These are phyloP conservation scores for Pseudonectria buxi DNA, from an alignment of 2,329 filamentous ascomycete species.

Conservation along the genomic window DNA sequence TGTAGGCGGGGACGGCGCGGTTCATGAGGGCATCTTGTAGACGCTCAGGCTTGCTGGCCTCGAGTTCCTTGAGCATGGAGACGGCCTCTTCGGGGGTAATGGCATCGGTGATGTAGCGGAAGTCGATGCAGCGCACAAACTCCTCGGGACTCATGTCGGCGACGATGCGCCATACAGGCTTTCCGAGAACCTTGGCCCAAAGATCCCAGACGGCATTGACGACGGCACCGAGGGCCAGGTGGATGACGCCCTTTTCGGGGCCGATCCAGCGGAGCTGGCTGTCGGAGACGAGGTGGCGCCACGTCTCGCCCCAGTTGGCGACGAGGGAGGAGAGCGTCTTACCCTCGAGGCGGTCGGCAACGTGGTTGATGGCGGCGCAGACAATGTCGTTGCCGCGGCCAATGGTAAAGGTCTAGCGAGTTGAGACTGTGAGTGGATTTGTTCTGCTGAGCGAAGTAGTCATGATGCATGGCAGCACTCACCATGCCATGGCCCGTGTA, in stretches of 20 bases:
- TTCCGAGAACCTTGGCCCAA: conserved; percentile 81
- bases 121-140: conserved; percentile 83
- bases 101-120: conserved; percentile 91
- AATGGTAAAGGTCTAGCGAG: conserved; percentile 64
- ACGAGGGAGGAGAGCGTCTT: conserved; percentile 72
- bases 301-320: conserved; percentile 77
- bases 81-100: conserved; percentile 80
- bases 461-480: conserved; percentile 6
- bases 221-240: conserved; percentile 81
- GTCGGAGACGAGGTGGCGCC: conserved; percentile 87
- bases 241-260: conserved; percentile 89
- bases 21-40: conserved; percentile 66
- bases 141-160: conserved; percentile 86
- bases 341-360: conserved; percentile 69
- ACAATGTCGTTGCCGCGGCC: conserved; percentile 90
- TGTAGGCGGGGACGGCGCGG: conserved; percentile 81
- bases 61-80: conserved; percentile 57
- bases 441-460: neutral
- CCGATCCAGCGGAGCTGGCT: conserved; percentile 90
- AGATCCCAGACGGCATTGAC: conserved; percentile 93
- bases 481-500: conserved; percentile 75
- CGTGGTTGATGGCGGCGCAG: conserved; percentile 72
- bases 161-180: conserved; percentile 87
- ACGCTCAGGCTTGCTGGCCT: conserved; percentile 62
- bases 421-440: conserved; percentile 1